Base-by-base conservation (phyloP, 176 grass and related monocot genomes). In the Lolium multiflorum region DNA sequence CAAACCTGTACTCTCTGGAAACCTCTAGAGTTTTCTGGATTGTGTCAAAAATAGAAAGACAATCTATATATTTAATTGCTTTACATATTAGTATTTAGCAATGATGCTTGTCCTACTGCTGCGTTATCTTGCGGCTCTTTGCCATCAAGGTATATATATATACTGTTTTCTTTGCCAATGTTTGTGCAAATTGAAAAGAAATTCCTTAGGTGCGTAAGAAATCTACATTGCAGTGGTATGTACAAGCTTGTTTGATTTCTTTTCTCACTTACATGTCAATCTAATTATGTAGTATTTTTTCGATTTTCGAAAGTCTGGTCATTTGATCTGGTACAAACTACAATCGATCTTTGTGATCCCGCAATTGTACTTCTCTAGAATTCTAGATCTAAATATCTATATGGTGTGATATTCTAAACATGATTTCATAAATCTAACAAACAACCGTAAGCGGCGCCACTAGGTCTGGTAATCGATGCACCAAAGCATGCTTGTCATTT, bases 51-150 rank as follows among this genome's bases (percentile, higher is more conserved):
- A 55, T 38, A 31, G 56, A 39, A 83, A 43, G 24, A 39, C 6
- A 63, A 52, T 31, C 39, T 31, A 9, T 43, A 41, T 57, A 50
- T 62, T 85, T 90, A 67, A 35, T 76, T 77, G 2, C 51, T 72
- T 86, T 44, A 39, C 7, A 18, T 73, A 73, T 72, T 38, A 66
- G 50, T 81, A 69, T 6, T 20, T 77, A 20, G 2, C 21, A 74
- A 26, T 44, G 15, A 77, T 77, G 39, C 39, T 25, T 82, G 20
- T 62, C 50, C 8, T 11, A 70, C 0, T 41, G 4, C 7, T 28
- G 49, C 49, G 49, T 10, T 14, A 7, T 4, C 51, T 31, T 85
- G 15, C 4, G 8, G 2, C 64, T 48, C 47, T 7, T 44, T 74
- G 12, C 46, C 10, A 1, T 58, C 41, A 6, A n/a, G 18, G 37